These are phyloP conservation scores for Penicillium sp. DNA, from an alignment of 2,329 filamentous ascomycete genomes.

Conservation along the genomic window DNA sequence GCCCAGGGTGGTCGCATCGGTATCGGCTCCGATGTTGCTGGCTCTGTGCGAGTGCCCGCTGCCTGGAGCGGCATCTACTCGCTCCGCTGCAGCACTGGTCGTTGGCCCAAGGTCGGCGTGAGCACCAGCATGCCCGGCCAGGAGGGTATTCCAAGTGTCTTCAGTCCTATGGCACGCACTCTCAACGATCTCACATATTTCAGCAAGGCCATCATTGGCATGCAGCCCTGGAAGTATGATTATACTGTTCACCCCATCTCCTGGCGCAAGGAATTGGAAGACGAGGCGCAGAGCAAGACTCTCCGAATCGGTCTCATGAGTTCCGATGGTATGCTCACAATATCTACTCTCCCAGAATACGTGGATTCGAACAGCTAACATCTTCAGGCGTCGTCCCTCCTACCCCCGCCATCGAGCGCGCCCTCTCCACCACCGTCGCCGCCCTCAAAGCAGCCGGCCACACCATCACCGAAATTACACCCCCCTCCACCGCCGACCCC, in stretches of 20 bases:
- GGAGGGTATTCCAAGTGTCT: conserved; percentile 85
- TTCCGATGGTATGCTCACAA: conserved; percentile 60
- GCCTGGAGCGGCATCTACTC: conserved; percentile 90
- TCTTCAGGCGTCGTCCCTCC: conserved; percentile 72
- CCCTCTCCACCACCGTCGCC: conserved; percentile 68
- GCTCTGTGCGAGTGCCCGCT: conserved; percentile 81
- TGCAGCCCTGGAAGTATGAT: conserved; percentile 89
- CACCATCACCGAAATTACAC: conserved; percentile 66
- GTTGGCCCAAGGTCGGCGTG: conserved; percentile 85
- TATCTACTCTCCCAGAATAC: not conserved
- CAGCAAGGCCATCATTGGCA: conserved; percentile 72
- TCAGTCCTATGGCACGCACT: conserved; percentile 89
- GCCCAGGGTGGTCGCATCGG: conserved; percentile 83
- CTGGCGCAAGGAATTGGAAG: conserved; percentile 68
- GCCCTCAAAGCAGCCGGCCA: conserved; percentile 74
- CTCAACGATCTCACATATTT: conserved; percentile 83
- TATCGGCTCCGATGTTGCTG: conserved; percentile 87
- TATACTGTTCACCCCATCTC: conserved; percentile 80
- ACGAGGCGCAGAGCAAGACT: conserved; percentile 62
- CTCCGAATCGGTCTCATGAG: conserved; percentile 75
- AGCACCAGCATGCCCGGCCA: conserved; percentile 89
- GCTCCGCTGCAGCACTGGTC: conserved; percentile 80
- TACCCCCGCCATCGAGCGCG: conserved; percentile 78
- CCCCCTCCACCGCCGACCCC: conserved; percentile 72
- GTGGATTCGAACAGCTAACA: not conserved